A percentile compares a stretch with the other conserved stretches of the same genome.
Conservation (phyloP, 805 yeast species). For the Grigorovia yakushimaensis region DNA sequence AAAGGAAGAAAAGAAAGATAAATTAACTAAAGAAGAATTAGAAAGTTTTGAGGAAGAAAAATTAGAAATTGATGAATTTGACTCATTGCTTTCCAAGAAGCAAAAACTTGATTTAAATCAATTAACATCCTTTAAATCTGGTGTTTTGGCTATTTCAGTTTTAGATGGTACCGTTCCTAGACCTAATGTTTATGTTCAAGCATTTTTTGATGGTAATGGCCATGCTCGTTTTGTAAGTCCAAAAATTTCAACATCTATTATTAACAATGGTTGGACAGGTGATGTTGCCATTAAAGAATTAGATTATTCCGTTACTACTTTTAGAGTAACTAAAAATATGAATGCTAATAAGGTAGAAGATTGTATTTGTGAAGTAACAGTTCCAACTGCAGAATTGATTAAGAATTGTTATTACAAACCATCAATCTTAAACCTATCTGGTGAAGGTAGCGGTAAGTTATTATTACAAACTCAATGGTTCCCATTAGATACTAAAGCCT, state of each 20-base stretch:
- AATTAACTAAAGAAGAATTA: slow-evolving; percentile 21
- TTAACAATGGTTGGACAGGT: slow-evolving; percentile 44
- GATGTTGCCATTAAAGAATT: slow-evolving; percentile 73
- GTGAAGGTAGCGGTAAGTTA: slow-evolving; percentile 43
- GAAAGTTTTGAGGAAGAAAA: slow-evolving; percentile 24
- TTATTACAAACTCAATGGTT: slow-evolving; percentile 63
- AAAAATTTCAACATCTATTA: slow-evolving; percentile 30
- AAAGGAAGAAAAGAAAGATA: slow-evolving; percentile 28
- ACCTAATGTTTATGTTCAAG: slow-evolving; percentile 58
- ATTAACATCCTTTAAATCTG: slow-evolving; percentile 51
- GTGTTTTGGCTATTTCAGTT: slow-evolving; percentile 65
- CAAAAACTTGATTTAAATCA: slow-evolving; percentile 49
- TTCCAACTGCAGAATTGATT: slow-evolving; percentile 60
- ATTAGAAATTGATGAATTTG: slow-evolving; percentile 27
- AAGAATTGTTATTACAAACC: slow-evolving; percentile 58
- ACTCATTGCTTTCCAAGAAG: slow-evolving; percentile 33
- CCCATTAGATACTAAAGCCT: slow-evolving; percentile 50
- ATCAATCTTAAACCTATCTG: slow-evolving; percentile 43
- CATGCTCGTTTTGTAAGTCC: slow-evolving; percentile 53
- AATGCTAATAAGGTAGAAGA: slow-evolving; percentile 47
- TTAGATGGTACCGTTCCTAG: slow-evolving; percentile 47
- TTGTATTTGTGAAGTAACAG: slow-evolving; percentile 47
- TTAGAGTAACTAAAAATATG: slow-evolving; percentile 52
- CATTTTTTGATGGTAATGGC: slow-evolving; percentile 67
- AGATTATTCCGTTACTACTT: slow-evolving; percentile 56